Conservation (phyloP, 768 basidiomycete species). For the Macrolepiota dolichaula region DNA sequence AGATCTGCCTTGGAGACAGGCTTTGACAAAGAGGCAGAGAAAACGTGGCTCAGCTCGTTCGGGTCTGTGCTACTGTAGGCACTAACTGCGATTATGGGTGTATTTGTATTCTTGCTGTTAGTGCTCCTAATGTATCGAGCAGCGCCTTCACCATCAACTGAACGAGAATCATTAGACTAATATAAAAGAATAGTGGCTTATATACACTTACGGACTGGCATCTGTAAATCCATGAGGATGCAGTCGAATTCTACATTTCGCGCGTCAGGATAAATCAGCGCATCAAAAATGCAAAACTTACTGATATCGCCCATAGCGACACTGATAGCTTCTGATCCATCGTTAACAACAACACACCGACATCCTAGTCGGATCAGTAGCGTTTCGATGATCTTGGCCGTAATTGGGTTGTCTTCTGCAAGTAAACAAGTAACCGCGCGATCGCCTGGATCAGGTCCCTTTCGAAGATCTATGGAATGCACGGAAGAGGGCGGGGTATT, state of each 20-base stretch:
- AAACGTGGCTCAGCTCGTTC: constrained; percentile 62
- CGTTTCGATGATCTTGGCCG: constrained; percentile 96
- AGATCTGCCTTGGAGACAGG: constrained; percentile 88
- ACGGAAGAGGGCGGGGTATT: constrained; percentile 81
- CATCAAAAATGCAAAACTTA: constrained; percentile 40
- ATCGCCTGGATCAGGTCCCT: constrained; percentile 75
- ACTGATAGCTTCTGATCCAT: constrained; percentile 95
- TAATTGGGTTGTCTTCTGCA: constrained; percentile 98
- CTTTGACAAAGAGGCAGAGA: constrained; percentile 81
- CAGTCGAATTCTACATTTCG: constrained; percentile 78
- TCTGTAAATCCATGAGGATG: constrained; percentile 92
- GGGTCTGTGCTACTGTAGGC: constrained; percentile 77
- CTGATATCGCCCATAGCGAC: constrained; percentile 98
- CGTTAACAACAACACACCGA: constrained; percentile 91
- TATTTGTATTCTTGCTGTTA: constrained; percentile 89
- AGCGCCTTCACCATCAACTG: constrained; percentile 94
- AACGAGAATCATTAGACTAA: constrained; percentile 4
- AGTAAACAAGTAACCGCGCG: constrained; percentile 91
- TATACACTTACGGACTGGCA: constrained; percentile 80
- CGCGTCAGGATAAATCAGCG: constrained; percentile 21
- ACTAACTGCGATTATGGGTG: constrained; percentile 90
- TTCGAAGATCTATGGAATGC: constrained; percentile 78
- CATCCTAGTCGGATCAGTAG: constrained; percentile 91
- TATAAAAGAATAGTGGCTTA: not conserved
- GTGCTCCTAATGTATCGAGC: constrained; percentile 97